Evolutionary conservation across 2,329 filamentous ascomycete species (phyloP), one percentile per base, ranked within the genome.

Genomic region (Talaromyces albobiverticillius): DNA sequence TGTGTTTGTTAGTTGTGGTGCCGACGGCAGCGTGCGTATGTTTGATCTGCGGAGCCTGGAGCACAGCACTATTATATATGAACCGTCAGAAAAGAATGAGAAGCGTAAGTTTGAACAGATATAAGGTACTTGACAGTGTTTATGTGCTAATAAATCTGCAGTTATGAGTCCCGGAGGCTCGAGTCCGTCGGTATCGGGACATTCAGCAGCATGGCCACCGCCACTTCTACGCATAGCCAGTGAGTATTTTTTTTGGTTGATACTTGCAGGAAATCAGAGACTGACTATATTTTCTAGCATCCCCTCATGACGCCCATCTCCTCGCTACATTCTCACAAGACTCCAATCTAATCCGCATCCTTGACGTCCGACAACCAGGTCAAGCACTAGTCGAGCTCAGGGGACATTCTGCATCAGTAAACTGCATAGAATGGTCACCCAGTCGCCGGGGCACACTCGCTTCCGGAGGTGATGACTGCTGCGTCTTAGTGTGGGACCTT

Each of bases 61-160:
- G 70, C 94, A 99, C 71, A 96, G 92, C 61, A 99, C 94, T 48
- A 99, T 99, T 70, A 99, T 99, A 60, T 99, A 99, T 70, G 94
- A 99, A 72, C 94, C 94, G 4, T 93, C 90, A 0, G 88, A 91
- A 61, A 96, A 96, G 74, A 86, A 87, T 20, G 78, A 81, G 48
- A 77, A 75, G 78, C 82, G 88, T 90, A 76, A 60, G 76, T 40
- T 11, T 40, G 36, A 5, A 38, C 16, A 18, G 10, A 40, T 16
- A 9, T 5, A 34, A n/a, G 2, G 3, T n/a, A 14, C 4, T n/a
- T 36, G 3, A n/a, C 5, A 36, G 11, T 2, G 5, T 36, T 36
- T 34, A 34, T 34, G 4, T 22, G 16, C 18, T 40, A 40, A 40
- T 3, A 20, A 40, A 7, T 22, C 16, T 40, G 23, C 61, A 71